Percentiles rank a stretch among this genome's conserved stretches.
Evolutionary conservation across 129 eudicot genomes (phyloP).

Genomic region (Escallonia herrerae): DNA sequence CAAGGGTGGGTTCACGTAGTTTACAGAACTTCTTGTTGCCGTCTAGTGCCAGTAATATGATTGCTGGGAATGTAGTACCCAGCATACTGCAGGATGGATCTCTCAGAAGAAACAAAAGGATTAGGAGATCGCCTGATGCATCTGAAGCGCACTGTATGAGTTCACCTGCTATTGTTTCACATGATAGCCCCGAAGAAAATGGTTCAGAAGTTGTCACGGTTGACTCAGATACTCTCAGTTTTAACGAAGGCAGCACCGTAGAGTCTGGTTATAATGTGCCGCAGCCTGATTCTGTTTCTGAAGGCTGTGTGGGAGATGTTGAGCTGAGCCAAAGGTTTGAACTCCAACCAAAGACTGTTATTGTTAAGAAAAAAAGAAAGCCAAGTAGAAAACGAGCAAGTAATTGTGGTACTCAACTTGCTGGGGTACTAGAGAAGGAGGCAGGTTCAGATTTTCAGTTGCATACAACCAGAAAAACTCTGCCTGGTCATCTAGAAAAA

Average conservation of each 20-base stretch:
- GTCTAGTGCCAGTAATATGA: constrained; percentile 17
- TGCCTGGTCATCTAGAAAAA: constrained; percentile 22
- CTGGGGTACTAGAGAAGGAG: constrained; percentile 19
- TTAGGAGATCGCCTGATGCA: constrained; percentile 45
- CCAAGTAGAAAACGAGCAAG: constrained; percentile 49
- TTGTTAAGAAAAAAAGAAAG: constrained; percentile 74
- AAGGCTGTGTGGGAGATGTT: constrained; percentile 34
- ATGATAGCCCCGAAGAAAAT: constrained; percentile 50
- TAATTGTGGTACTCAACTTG: constrained; percentile 27
- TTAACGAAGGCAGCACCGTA: constrained; percentile 45
- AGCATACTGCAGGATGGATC: constrained; percentile 35
- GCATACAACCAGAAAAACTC: constrained; percentile 20
- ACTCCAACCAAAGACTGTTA: constrained; percentile 40
- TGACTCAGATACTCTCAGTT: constrained; percentile 48
- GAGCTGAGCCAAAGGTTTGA: constrained; percentile 52
- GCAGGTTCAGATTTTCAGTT: constrained; percentile 22
- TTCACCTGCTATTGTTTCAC: constrained; percentile 31
- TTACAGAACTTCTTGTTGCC: constrained; percentile 21
- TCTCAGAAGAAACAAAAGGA: constrained; percentile 51
- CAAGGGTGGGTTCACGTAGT: constrained; percentile 30
- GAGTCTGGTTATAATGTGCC: constrained; percentile 41
- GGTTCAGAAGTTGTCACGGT: constrained; percentile 49
- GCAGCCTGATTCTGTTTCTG: constrained; percentile 30
- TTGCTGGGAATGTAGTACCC: constrained; percentile 24
- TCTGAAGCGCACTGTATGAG: constrained; percentile 25